Evolutionary conservation across 2,329 filamentous ascomycete species (phyloP), one percentile per base, ranked within the genome.

Genomic region (Didymella glomerata): DNA sequence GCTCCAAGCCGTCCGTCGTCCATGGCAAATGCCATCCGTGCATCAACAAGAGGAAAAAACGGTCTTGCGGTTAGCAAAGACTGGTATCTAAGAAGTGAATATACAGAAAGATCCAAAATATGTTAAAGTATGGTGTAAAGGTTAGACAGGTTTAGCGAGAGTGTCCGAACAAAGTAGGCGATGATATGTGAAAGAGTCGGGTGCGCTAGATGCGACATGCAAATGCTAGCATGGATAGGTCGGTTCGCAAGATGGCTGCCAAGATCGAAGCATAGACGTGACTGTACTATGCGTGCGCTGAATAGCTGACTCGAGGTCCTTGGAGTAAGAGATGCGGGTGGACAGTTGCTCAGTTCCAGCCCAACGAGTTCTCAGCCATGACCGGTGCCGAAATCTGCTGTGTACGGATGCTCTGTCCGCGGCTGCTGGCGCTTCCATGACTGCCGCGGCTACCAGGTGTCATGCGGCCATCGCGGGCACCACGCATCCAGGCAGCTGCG

Each of bases 351-450:
- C 84, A 97, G 82, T 96, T 96, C 93, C 93, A 97, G 71, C 93
- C 93, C 66, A 97, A 86, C 50, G 92, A 96, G 84, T 97, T 97
- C 82, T 96, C 93, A 3, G 93, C 90, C 77, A 93, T 93, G 64
- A 97, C 90, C 3, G 93, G 93, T 32, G 92, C 91, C 62, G 91
- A 96, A 76, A 97, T 97, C 78, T 89, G 86, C 71, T 88, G 85
- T 54, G 88, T 88, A 62, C 88, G 81, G 54, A 86, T 83, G 65
- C 84, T 89, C 48, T 84, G 84, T 66, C 83, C 85, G 60, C 87
- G 85, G 65, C 90, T 90, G 74, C 90, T 93, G 62, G 68, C 72
- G 56, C 72, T 75, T 53, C 71, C 70, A 30, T 63, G 69, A 49
- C 73, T 76, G 57, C 76, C 76, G 64, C 79, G 75, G 45, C 79